Percentiles rank a stretch among this genome's conserved stretches.
Conservation (phyloP, 2,329 filamentous ascomycete genomes). For the Zasmidium angulare region DNA sequence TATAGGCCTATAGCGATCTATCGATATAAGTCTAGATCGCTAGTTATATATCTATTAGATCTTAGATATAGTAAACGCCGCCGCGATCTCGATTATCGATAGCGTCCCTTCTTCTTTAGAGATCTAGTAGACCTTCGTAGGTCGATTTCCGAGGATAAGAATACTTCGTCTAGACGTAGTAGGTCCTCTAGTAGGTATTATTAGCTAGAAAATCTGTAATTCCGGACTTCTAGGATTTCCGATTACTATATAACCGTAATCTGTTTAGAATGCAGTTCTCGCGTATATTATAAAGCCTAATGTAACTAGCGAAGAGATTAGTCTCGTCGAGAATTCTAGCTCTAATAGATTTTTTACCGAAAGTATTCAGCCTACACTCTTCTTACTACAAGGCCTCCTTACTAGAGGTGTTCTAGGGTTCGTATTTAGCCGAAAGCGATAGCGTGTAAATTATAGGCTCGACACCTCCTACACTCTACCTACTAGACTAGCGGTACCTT, state of each 20-base stretch:
- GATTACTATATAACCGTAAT: slow-evolving; percentile 5
- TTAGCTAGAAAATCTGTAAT: slow-evolving; percentile 37
- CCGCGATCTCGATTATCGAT: too few species aligned
- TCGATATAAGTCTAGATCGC: slow-evolving; percentile 41
- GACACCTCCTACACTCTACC: slow-evolving; percentile 46
- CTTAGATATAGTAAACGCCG: slow-evolving; percentile 31
- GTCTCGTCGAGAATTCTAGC: slow-evolving; percentile 11
- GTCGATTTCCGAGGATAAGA: slow-evolving; percentile 56
- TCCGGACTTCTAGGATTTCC: slow-evolving; percentile 26
- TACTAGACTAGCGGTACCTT: slow-evolving; percentile 62
- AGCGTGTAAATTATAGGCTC: slow-evolving; percentile 62
- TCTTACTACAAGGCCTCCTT: slow-evolving; percentile 64
- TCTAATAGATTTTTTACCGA: slow-evolving; percentile 16
- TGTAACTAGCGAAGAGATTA: slow-evolving; percentile 9
- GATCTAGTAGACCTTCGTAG: background rate
- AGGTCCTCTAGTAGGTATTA: slow-evolving; percentile 23
- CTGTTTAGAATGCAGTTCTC: slow-evolving; percentile 16
- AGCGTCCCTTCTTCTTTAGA: slow-evolving; percentile 14
- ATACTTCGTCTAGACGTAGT: slow-evolving; percentile 49
- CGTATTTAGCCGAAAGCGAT: slow-evolving; percentile 61
- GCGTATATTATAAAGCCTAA: slow-evolving; percentile 22
- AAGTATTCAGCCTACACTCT: slow-evolving; percentile 38
- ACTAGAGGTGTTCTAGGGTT: slow-evolving; percentile 60
- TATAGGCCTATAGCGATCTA: slow-evolving; percentile 39
- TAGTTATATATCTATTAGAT: slow-evolving; percentile 41